Base-by-base conservation (phyloP, 768 basidiomycete genomes). In the Tylopilus balloui region DNA sequence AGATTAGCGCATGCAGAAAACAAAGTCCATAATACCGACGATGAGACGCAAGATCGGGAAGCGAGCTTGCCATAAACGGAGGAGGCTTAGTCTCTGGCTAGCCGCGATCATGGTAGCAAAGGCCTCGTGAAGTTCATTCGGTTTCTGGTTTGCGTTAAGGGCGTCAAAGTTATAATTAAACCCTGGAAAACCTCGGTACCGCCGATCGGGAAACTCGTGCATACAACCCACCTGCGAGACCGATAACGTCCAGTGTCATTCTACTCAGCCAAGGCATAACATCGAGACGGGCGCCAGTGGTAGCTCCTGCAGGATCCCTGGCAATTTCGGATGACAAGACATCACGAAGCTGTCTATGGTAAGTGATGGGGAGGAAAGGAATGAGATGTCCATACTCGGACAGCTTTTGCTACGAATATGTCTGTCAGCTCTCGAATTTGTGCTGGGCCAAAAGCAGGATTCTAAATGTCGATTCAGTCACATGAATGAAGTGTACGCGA, bases 391-490 rank as follows among this genome's bases (percentile, higher is more conserved):
- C 57, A 24, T 59, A 80, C 82, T 63, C 78, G 67, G 5, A 73
- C 51, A 1, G 83, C 67, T 60, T 83, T 84, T 6, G 78, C 73
- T 3, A 80, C 51, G 51, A 85, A 83, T 19, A 83, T 77, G 14
- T 73, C 72, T 0, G 79, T 80, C n/a, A 84, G 58, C 45, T 78
- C 77, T 2, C 82, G 70, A 34, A 85, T 73, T 56, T 84, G 81
- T 1, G 75, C 65, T 2, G 73, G 71, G 4, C 83, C 80, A 56
- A 86, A 86, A 0, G 82, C 82, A n/a, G 83, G 83, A 52, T 84
- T 85, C 83, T 73, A n/a, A n/a, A 24, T 9, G 19, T 20, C 11
- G 10, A 11, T n/a, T 38, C 19, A 43, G 32, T 45, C 28, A 36
- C 11, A 25, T 5, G 20, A 25, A 21, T 13, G 2, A 9, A n/a